Evolutionary conservation across 371 early-diverging fungal species (phyloP).

Genomic region (Encephalitozoon intestinalis): DNA sequence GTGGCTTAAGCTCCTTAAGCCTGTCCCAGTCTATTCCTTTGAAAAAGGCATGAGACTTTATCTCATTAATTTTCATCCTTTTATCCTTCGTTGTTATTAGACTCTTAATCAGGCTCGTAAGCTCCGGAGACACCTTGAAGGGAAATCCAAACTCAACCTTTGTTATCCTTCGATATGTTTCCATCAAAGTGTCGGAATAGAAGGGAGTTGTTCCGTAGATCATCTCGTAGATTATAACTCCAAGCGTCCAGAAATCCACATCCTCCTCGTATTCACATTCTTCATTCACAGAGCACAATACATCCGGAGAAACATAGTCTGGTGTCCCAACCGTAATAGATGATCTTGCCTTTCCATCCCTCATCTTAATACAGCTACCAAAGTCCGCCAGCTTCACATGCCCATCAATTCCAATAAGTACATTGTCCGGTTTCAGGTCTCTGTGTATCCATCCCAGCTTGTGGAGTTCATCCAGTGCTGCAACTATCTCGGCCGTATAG

Average conservation of each 20-base stretch:
- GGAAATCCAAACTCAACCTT: slow-evolving; percentile 56
- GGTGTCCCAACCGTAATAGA: slow-evolving; percentile 88
- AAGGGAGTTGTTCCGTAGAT: slow-evolving; percentile 82
- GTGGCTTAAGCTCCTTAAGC: slow-evolving; percentile 64
- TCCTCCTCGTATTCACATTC: slow-evolving; percentile 64
- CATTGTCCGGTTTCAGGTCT: slow-evolving; percentile 79
- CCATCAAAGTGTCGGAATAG: slow-evolving; percentile 80
- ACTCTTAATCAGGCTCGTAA: slow-evolving; percentile 52
- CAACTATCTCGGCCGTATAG: slow-evolving; percentile 61
- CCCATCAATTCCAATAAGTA: slow-evolving; percentile 67
- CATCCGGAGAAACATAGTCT: slow-evolving; percentile 87
- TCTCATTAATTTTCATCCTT: slow-evolving; percentile 65
- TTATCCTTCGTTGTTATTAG: slow-evolving; percentile 62
- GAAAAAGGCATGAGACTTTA: slow-evolving; percentile 79
- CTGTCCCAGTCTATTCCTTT: slow-evolving; percentile 71
- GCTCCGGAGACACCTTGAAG: slow-evolving; percentile 36
- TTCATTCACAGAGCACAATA: slow-evolving; percentile 73
- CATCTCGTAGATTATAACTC: slow-evolving; percentile 88
- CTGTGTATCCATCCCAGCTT: slow-evolving; percentile 62
- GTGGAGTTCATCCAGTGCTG: slow-evolving; percentile 57
- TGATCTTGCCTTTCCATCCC: slow-evolving; percentile 63
- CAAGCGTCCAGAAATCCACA: slow-evolving; percentile 92
- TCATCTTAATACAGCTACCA: slow-evolving; percentile 65
- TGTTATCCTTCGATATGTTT: slow-evolving; percentile 73
- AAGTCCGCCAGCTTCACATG: slow-evolving; percentile 78